These are phyloP conservation scores for Saccharomycopsis synnaedendra DNA, from an alignment of 805 yeast genomes.

Conservation along the genomic window DNA sequence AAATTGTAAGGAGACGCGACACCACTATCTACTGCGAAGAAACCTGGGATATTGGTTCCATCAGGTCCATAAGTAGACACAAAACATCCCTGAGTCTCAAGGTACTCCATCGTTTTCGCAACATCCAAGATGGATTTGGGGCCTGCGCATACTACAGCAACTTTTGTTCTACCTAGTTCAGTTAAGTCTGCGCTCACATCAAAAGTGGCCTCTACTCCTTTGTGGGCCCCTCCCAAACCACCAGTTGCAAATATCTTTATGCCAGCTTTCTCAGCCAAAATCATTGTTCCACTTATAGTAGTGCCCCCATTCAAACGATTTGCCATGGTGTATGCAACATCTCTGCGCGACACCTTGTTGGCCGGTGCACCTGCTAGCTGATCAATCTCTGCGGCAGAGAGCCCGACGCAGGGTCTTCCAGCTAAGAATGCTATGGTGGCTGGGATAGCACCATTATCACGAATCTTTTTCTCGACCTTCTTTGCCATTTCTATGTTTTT, in stretches of 20 bases:
- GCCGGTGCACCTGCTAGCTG: constrained; percentile 31
- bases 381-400: constrained; percentile 35
- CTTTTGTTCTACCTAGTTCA: constrained; percentile 72
- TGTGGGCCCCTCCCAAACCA: constrained; percentile 86
- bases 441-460: constrained; percentile 60
- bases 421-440: constrained; percentile 74
- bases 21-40: constrained; percentile 69
- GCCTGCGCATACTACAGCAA: constrained; percentile 87
- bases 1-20: constrained; percentile 59
- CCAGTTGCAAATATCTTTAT: constrained; percentile 86
- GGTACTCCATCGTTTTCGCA: constrained; percentile 67
- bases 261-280: constrained; percentile 62
- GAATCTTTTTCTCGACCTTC: constrained; percentile 49
- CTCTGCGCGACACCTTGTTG: constrained; percentile 69
- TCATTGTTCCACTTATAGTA: constrained; percentile 84
- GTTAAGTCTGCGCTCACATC: constrained; percentile 84
- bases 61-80: constrained; percentile 55
- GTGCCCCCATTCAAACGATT: constrained; percentile 68
- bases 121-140: constrained; percentile 82
- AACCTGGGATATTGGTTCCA: constrained; percentile 63
- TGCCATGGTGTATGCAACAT: constrained; percentile 62
- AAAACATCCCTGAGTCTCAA: constrained; percentile 86
- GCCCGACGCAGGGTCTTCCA: constrained; percentile 67
- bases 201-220: constrained; percentile 62
- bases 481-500: constrained; percentile 62